A percentile compares a stretch with the other conserved stretches of the same genome.
Evolutionary conservation across 148 eudicot genomes (phyloP).

Genomic region (Beta vulgaris): DNA sequence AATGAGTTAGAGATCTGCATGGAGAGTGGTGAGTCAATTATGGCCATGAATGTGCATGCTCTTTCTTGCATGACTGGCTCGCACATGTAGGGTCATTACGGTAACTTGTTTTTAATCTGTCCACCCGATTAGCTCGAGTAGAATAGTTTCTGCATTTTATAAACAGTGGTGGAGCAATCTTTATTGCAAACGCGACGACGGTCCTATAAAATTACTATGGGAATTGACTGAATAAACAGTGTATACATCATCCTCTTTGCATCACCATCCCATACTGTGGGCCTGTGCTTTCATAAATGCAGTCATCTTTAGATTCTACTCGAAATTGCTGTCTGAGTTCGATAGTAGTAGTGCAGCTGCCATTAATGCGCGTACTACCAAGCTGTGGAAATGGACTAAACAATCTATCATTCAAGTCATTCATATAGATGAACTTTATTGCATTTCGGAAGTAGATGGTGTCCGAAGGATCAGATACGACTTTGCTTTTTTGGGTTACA

Average conservation of each 20-base stretch:
- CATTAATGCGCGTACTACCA: constrained; percentile 9
- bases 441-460: constrained; percentile 23
- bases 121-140: constrained; percentile 19
- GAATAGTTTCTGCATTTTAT: constrained; percentile 18
- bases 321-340: constrained; percentile 9
- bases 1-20: constrained; percentile 88
- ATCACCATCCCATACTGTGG: constrained; percentile 11
- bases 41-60: constrained; percentile 18
- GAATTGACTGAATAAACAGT: constrained; percentile 23
- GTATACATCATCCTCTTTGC: constrained; percentile 16
- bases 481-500: constrained; percentile 46
- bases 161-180: constrained; percentile 27
- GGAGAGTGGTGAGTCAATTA: constrained; percentile 87
- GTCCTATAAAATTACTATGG: constrained; percentile 21
- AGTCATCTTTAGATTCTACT: constrained; percentile 14
- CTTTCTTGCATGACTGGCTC: constrained; percentile 19
- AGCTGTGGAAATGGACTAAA: constrained; percentile 15
- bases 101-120: constrained; percentile 25
- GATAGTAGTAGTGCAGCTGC: constrained; percentile 10
- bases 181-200: constrained; percentile 17
- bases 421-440: constrained; percentile 19
- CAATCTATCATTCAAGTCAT: constrained; percentile 11
- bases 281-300: constrained; percentile 12
- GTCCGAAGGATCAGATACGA: constrained; percentile 36
- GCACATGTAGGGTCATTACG: constrained; percentile 14